Conservation (phyloP, 306 rosid species). For the Medicago lupulina region DNA sequence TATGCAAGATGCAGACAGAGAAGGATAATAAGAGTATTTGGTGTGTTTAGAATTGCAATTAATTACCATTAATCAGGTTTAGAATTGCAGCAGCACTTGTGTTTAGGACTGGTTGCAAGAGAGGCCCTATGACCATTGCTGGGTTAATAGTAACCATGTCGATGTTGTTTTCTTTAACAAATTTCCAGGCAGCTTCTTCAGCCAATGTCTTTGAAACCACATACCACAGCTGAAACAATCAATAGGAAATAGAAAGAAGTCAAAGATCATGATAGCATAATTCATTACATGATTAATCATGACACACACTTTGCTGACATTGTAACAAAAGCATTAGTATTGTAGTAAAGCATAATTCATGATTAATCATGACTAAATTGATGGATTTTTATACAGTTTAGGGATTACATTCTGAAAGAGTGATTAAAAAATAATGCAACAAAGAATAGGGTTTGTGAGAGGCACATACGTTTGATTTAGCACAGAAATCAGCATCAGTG, state of each 20-base stretch:
- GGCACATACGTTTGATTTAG: constrained; percentile 30
- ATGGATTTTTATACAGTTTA: too few relatives aligned
- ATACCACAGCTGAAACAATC: constrained; percentile 68
- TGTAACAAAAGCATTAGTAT: constrained; percentile 24
- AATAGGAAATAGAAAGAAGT: constrained; percentile 12
- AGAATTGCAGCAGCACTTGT: constrained; percentile 64
- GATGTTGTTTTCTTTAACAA: constrained; percentile 67
- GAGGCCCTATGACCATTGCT: constrained; percentile 81
- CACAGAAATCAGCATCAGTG: constrained; percentile 39
- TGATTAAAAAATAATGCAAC: too few relatives aligned
- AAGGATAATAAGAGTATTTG: not conserved
- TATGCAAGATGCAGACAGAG: not conserved
- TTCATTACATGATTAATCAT: not conserved
- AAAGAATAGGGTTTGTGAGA: too few relatives aligned
- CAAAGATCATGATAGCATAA: constrained; percentile 2
- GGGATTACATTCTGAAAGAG: too few relatives aligned
- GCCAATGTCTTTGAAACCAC: constrained; percentile 84
- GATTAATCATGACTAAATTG: too few relatives aligned
- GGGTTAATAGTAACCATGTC: constrained; percentile 82
- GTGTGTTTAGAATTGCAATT: not conserved
- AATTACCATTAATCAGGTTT: constrained; percentile 64
- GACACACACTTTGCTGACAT: not conserved
- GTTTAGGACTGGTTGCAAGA: constrained; percentile 80
- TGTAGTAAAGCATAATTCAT: too few relatives aligned
- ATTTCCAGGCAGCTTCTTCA: constrained; percentile 87